Evolutionary conservation across 768 basidiomycete species (phyloP).

Genomic region (Dictyophora rubrovolvata): DNA sequence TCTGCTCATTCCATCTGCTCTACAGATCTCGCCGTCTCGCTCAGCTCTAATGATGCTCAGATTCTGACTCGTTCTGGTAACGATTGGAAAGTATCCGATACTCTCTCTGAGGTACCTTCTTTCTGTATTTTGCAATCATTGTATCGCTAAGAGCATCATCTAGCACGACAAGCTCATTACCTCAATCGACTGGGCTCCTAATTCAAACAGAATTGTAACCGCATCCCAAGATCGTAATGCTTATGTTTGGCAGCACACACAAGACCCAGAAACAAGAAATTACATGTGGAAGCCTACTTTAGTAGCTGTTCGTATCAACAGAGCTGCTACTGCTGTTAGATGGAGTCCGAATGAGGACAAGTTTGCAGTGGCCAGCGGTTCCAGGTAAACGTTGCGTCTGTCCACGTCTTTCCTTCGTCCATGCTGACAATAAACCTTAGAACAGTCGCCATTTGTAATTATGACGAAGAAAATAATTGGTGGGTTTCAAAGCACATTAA

Average conservation of each 20-base stretch:
- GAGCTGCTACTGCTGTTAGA: constrained; percentile 88
- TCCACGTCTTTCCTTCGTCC: neutral
- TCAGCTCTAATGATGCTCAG: constrained; percentile 83
- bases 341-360: constrained; percentile 99
- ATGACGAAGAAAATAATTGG: constrained; percentile 97
- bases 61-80: constrained; percentile 60
- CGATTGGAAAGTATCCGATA: constrained; percentile 64
- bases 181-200: constrained; percentile 97
- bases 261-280: constrained; percentile 62
- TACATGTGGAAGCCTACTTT: constrained; percentile 89
- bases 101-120: constrained; percentile 67
- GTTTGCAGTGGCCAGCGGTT: constrained; percentile 96
- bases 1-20: no score
- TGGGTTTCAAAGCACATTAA: constrained; percentile 97
- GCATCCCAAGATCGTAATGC: constrained; percentile 99
- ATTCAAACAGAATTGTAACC: constrained; percentile 94
- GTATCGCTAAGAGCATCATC: neutral
- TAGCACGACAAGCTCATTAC: constrained; percentile 98
- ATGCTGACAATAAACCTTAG: constrained; percentile 26
- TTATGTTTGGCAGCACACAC: constrained; percentile 89
- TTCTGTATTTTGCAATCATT: neutral
- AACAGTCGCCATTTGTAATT: constrained; percentile 92
- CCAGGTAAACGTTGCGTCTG: constrained; percentile 45
- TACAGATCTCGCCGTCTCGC: constrained; percentile 89
- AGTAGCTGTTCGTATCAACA: constrained; percentile 89